Evolutionary conservation across 2,329 filamentous ascomycete species (phyloP).

Genomic region (Penicillium sp.): DNA sequence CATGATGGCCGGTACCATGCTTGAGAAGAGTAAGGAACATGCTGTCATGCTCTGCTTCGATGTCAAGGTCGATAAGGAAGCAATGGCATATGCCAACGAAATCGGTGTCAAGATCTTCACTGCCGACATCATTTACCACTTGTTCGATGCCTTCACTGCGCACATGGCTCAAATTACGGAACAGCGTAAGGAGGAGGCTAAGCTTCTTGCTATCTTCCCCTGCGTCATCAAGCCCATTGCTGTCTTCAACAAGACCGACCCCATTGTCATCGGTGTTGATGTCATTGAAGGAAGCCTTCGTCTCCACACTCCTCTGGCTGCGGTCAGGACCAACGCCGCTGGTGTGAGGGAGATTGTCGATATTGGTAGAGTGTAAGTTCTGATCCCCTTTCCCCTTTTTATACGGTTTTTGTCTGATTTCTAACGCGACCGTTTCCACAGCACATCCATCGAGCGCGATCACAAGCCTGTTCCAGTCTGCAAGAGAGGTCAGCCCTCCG

Average conservation of each 20-base stretch:
- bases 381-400: not conserved
- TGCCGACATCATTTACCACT: slow-evolving; percentile 97
- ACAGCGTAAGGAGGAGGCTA: slow-evolving; percentile 93
- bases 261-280: slow-evolving; percentile 93
- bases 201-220: slow-evolving; percentile 94
- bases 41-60: slow-evolving; percentile 99
- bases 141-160: slow-evolving; percentile 94
- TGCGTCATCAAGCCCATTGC: slow-evolving; percentile 86
- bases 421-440: slow-evolving; percentile 36
- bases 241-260: slow-evolving; percentile 97
- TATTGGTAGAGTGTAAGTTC: slow-evolving; percentile 86
- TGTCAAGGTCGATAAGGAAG: slow-evolving; percentile 98
- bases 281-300: slow-evolving; percentile 85
- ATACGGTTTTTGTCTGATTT: slow-evolving; percentile 9
- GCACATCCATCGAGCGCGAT: slow-evolving; percentile 93
- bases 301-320: slow-evolving; percentile 85
- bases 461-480: slow-evolving; percentile 91
- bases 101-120: slow-evolving; percentile 97
- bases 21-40: slow-evolving; percentile 91
- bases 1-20: slow-evolving; percentile 88
- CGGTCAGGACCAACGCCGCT: slow-evolving; percentile 75
- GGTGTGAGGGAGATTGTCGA: slow-evolving; percentile 78
- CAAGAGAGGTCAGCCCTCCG: slow-evolving; percentile 96
- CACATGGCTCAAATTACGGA: slow-evolving; percentile 86
- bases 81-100: slow-evolving; percentile 83